phyloP scores from a whole-genome alignment of 768 basidiomycete genomes.

The Lactarius indigo region DNA sequence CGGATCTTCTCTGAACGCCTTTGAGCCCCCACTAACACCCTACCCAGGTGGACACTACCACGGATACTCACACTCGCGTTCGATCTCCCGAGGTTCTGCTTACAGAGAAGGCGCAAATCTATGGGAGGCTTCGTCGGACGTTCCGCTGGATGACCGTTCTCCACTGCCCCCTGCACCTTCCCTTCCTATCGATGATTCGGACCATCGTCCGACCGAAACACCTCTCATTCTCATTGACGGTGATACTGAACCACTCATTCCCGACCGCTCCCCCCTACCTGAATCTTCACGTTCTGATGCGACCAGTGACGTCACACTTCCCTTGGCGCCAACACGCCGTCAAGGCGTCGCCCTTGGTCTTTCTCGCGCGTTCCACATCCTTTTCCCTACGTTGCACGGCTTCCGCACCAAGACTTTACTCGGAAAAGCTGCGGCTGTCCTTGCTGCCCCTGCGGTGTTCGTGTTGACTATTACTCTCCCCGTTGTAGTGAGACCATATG shows the following conservation, averaged over 20 bases:
- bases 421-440: slow-evolving; percentile 67
- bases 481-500: slow-evolving; percentile 71
- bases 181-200: slow-evolving; percentile 21
- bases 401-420: slow-evolving; percentile 67
- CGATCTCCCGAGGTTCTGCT: slow-evolving; percentile 34
- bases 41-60: slow-evolving; percentile 77
- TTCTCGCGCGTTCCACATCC: slow-evolving; percentile 48
- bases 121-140: slow-evolving; percentile 49
- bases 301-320: slow-evolving; percentile 44
- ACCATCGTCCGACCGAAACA: slow-evolving; percentile 7
- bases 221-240: slow-evolving; percentile 24
- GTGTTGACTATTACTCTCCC: slow-evolving; percentile 85
- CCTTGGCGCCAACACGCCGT: slow-evolving; percentile 41
- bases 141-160: slow-evolving; percentile 52
- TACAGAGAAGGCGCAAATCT: slow-evolving; percentile 36
- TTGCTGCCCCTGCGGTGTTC: slow-evolving; percentile 86
- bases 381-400: slow-evolving; percentile 83
- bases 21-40: slow-evolving; percentile 65
- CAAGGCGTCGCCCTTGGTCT: slow-evolving; percentile 39
- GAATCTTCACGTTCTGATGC: slow-evolving; percentile 45
- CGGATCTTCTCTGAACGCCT: slow-evolving; percentile 53
- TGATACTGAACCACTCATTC: slow-evolving; percentile 29
- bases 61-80: slow-evolving; percentile 33
- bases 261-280: slow-evolving; percentile 57
- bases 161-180: slow-evolving; percentile 34